A percentile compares a stretch with the other conserved stretches of the same genome.
Evolutionary conservation across 2,329 filamentous ascomycete species (phyloP).

Genomic region (Paecilomyces formosus): DNA sequence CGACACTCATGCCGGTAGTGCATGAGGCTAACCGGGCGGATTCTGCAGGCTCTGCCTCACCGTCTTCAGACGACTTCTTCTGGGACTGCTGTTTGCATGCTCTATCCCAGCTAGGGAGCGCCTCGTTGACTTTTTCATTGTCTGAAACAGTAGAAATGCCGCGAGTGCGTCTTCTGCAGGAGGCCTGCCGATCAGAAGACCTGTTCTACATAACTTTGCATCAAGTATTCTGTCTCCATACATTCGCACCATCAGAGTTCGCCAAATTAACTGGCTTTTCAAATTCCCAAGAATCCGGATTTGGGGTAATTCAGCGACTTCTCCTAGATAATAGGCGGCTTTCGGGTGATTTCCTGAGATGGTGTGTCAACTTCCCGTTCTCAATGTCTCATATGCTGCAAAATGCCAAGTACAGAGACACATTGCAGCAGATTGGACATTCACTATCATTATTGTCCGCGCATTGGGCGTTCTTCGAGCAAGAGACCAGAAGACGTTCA

Average conservation of each 20-base stretch:
- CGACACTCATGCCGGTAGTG: background rate
- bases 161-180: slow-evolving; percentile 48
- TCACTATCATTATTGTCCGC: slow-evolving; percentile 40
- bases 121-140: slow-evolving; percentile 1
- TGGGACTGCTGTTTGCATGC: background rate
- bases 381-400: slow-evolving; percentile 18
- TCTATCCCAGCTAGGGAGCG: background rate
- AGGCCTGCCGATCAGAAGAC: slow-evolving; percentile 52
- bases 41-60: background rate
- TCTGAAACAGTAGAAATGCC: slow-evolving; percentile 33
- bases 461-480: slow-evolving; percentile 33
- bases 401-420: slow-evolving; percentile 25
- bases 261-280: slow-evolving; percentile 31
- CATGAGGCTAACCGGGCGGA: background rate
- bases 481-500: slow-evolving; percentile 22
- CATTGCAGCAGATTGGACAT: slow-evolving; percentile 31
- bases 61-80: background rate
- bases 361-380: slow-evolving; percentile 44
- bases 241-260: slow-evolving; percentile 28
- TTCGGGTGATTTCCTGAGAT: slow-evolving; percentile 31
- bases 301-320: slow-evolving; percentile 34
- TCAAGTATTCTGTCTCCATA: slow-evolving; percentile 57
- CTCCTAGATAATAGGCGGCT: slow-evolving; percentile 41
- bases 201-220: slow-evolving; percentile 58
- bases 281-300: slow-evolving; percentile 16